These are phyloP conservation scores for Xylaria sp. DNA, from an alignment of 2,329 filamentous ascomycete species.

Conservation along the genomic window DNA sequence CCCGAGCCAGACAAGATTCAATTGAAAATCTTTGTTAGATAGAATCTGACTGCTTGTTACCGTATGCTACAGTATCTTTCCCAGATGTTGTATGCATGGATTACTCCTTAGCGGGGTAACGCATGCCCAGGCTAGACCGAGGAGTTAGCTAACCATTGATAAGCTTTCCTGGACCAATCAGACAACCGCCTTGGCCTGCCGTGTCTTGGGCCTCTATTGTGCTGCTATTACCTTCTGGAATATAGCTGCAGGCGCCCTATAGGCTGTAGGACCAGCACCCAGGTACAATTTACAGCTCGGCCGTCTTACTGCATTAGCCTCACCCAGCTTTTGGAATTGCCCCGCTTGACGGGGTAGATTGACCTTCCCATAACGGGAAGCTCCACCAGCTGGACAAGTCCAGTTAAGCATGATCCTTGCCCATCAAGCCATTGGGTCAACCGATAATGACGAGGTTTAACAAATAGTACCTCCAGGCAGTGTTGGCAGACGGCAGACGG, in stretches of 20 bases:
- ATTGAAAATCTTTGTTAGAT: too few relatives aligned
- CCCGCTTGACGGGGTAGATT: neutral
- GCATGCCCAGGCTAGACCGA: neutral
- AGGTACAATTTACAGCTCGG: neutral
- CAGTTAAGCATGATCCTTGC: constrained; percentile 17
- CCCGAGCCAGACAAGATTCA: too few relatives aligned
- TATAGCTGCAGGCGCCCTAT: too few relatives aligned
- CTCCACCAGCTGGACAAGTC: constrained; percentile 8
- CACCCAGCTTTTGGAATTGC: constrained; percentile 32
- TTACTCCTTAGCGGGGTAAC: neutral
- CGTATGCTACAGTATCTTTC: neutral
- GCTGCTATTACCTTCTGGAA: too few relatives aligned
- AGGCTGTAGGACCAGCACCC: neutral
- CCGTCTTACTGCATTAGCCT: constrained; percentile 24
- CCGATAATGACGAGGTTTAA: constrained; percentile 21
- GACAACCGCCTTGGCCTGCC: constrained; percentile 19
- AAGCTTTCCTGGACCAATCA: constrained; percentile 27
- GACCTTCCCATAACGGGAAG: constrained; percentile 26
- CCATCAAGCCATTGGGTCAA: constrained; percentile 8
- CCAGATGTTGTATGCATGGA: neutral
- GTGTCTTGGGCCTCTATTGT: neutral
- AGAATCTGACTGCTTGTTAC: neutral
- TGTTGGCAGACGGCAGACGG: constrained; percentile 14
- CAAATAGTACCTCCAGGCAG: neutral
- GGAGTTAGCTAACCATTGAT: constrained; percentile 25